Percentiles rank a stretch among this genome's conserved stretches.
Conservation (phyloP, 768 basidiomycete species). For the Russula griseocarnosa region DNA sequence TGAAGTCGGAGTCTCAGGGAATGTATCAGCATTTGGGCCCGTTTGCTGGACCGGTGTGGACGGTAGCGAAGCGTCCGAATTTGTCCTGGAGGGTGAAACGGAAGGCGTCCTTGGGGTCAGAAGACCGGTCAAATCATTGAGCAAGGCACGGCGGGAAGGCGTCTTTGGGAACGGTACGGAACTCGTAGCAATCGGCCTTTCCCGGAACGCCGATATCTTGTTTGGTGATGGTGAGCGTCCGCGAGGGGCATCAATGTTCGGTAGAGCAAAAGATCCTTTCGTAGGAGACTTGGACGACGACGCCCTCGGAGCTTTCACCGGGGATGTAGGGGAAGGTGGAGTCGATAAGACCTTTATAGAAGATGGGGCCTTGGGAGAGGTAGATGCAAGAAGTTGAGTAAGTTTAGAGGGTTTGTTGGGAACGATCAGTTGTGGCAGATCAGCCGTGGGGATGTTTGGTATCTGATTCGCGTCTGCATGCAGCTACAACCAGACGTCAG, state of each 20-base stretch:
- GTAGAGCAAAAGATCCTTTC: slow-evolving; percentile 30
- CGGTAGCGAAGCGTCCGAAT: slow-evolving; percentile 42
- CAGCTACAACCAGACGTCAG: slow-evolving; percentile 42
- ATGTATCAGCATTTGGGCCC: slow-evolving; percentile 50
- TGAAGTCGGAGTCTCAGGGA: slow-evolving; percentile 64
- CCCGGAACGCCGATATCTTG: slow-evolving; percentile 28
- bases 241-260: slow-evolving; percentile 49
- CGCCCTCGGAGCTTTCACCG: slow-evolving; percentile 33
- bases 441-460: slow-evolving; percentile 60
- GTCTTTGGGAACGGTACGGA: slow-evolving; percentile 59
- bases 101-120: slow-evolving; percentile 39
- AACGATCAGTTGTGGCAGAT: slow-evolving; percentile 56
- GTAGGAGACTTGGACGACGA: slow-evolving; percentile 38
- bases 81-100: slow-evolving; percentile 22
- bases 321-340: slow-evolving; percentile 34
- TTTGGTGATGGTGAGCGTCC: slow-evolving; percentile 41
- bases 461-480: slow-evolving; percentile 43
- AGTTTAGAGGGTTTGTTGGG: slow-evolving; percentile 59
- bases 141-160: slow-evolving; percentile 44
- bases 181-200: slow-evolving; percentile 43
- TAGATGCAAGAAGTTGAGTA: slow-evolving; percentile 66
- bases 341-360: slow-evolving; percentile 35
- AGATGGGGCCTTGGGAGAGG: slow-evolving; percentile 56
- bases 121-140: slow-evolving; percentile 37
- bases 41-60: slow-evolving; percentile 65